Conservation (phyloP, 2,329 filamentous ascomycete species). For the Cladophialophora exuberans region DNA sequence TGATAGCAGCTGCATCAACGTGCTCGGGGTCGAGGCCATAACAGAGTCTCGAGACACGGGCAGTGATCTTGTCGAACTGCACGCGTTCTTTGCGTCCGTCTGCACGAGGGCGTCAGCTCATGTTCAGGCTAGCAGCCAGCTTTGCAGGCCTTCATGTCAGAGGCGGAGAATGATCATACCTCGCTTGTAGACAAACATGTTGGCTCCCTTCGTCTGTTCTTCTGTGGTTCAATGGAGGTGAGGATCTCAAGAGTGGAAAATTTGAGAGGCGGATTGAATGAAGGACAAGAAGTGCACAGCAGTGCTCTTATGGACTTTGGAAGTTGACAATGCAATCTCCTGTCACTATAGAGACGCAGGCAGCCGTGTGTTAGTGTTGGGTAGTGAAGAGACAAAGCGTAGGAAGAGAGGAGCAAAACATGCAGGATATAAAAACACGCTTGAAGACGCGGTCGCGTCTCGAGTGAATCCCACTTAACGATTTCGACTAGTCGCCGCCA, state of each 20-base stretch:
- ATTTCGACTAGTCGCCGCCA: background rate
- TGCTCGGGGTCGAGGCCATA: slow-evolving; percentile 95
- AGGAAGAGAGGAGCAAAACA: slow-evolving; percentile 17
- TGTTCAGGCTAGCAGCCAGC: slow-evolving; percentile 24
- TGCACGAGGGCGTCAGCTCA: slow-evolving; percentile 43
- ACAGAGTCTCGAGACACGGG: slow-evolving; percentile 94
- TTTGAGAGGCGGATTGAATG: background rate
- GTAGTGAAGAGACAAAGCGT: slow-evolving; percentile 4
- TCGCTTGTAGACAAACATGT: slow-evolving; percentile 67
- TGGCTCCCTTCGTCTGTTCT: slow-evolving; percentile 6
- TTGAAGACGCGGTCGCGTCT: slow-evolving; percentile 16
- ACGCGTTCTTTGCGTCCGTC: slow-evolving; percentile 99
- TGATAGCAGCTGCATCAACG: slow-evolving; percentile 96
- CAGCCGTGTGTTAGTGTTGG: slow-evolving; percentile 13
- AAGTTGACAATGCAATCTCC: slow-evolving; percentile 4
- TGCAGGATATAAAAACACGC: slow-evolving; percentile 17
- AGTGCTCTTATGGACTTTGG: slow-evolving; percentile 15
- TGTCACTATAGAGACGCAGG: slow-evolving; percentile 25
- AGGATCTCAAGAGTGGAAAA: slow-evolving; percentile 1
- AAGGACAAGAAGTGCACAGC: slow-evolving; percentile 3
- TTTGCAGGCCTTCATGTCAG: background rate
- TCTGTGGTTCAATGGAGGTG: background rate
- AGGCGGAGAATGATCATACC: slow-evolving; percentile 48
- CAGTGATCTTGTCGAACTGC: slow-evolving; percentile 99
- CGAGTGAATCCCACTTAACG: slow-evolving; percentile 6